These are phyloP conservation scores for Catharanthus roseus DNA, from an alignment of 257 asterid species.

Conservation along the genomic window DNA sequence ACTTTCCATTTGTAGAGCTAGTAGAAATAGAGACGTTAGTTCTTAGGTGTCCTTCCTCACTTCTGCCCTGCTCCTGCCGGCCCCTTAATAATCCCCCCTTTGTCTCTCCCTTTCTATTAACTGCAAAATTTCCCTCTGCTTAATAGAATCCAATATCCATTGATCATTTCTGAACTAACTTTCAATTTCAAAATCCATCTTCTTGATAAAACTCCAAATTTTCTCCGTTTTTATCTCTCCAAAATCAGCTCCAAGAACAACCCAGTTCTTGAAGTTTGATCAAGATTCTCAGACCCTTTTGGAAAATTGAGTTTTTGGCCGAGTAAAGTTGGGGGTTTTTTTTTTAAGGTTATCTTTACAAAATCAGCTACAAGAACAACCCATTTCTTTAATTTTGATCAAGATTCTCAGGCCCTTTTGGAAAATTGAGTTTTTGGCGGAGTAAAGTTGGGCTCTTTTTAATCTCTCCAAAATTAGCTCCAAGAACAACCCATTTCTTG, in stretches of 20 bases:
- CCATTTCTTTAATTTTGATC: constrained; percentile 7
- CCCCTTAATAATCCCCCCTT: background rate
- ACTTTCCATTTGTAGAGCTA: background rate
- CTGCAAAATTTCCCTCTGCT: background rate
- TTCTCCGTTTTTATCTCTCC: constrained; percentile 5
- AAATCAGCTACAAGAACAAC: background rate
- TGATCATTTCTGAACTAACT: constrained; percentile 6
- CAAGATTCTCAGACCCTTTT: constrained; percentile 10
- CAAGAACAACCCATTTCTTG: constrained; percentile 6
- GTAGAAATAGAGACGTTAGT: constrained; percentile 22
- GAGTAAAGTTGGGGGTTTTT: background rate
- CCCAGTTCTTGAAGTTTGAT: constrained; percentile 9
- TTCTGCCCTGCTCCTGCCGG: constrained; percentile 4
- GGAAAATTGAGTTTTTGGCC: background rate
- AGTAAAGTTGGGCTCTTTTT: background rate
- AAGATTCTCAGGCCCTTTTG: constrained; percentile 10
- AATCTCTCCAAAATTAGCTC: constrained; percentile 5
- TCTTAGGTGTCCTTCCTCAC: constrained; percentile 11
- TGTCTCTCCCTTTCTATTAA: background rate
- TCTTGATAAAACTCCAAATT: background rate
- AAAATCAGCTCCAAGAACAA: background rate
- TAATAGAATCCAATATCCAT: background rate
- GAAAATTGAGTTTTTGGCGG: background rate
- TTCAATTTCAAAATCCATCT: constrained; percentile 16
- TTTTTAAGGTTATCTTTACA: background rate